phyloP scores from a whole-genome alignment of 352 stramenopile genomes.

The Phytophthora boehmeriae region DNA sequence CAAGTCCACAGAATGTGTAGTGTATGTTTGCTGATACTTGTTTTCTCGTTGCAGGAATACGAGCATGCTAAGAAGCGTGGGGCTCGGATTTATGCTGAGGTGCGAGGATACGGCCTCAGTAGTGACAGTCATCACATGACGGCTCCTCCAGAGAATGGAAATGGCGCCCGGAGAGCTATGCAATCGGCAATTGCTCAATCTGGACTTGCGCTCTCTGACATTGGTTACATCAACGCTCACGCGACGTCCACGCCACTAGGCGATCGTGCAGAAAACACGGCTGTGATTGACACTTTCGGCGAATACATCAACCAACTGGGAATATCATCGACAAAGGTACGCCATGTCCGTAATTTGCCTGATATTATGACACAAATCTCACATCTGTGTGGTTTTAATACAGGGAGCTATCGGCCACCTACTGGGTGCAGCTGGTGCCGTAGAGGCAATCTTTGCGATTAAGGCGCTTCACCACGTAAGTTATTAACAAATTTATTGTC shows the following conservation, averaged over 20 bases:
- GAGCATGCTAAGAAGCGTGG: slow-evolving; percentile 93
- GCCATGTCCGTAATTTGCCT: no score
- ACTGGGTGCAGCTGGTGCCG: slow-evolving; percentile 94
- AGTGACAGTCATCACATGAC: slow-evolving; percentile 97
- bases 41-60: slow-evolving; percentile 52
- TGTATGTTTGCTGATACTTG: neutral
- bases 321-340: slow-evolving; percentile 86
- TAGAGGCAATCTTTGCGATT: slow-evolving; percentile 96
- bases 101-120: slow-evolving; percentile 95
- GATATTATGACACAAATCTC: no score
- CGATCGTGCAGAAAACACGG: slow-evolving; percentile 94
- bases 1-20: neutral
- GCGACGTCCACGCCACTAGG: slow-evolving; percentile 98
- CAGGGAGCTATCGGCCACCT: slow-evolving; percentile 94
- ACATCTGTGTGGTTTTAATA: neutral
- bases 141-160: slow-evolving; percentile 64
- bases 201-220: slow-evolving; percentile 72
- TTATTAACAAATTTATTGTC: neutral
- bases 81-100: slow-evolving; percentile 94
- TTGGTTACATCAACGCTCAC: slow-evolving; percentile 99
- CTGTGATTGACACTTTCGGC: slow-evolving; percentile 90
- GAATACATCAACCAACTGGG: slow-evolving; percentile 54
- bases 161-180: slow-evolving; percentile 91
- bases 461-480: slow-evolving; percentile 90
- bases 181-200: slow-evolving; percentile 85